Evolutionary conservation across 179 eudicot genomes (phyloP), one percentile per base, ranked within the genome.

Genomic region (Silene vulgaris): DNA sequence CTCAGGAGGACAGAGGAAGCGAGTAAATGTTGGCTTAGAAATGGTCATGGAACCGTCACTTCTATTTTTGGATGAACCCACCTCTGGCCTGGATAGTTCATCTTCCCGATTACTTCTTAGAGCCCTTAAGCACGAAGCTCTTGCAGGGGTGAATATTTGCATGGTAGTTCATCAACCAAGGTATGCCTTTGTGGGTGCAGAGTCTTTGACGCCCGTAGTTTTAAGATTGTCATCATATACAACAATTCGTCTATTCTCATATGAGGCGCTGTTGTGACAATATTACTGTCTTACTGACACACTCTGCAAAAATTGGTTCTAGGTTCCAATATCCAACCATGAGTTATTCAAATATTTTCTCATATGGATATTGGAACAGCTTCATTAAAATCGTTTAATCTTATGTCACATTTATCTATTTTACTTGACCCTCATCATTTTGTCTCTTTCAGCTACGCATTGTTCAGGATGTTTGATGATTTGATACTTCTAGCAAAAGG

Each of bases 121-220:
- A 87, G 98, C 98, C 69, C 90, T 93, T 75, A 90, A 92, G 37
- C 91, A 90, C 71, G 98, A 93, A 85, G 96, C 97, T 73, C 79
- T 81, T 54, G 95, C 88, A 73, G 98, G 95, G 29, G 98, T 93
- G 23, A 93, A 93, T 74, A 82, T 93, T 64, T 87, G 87, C 86
- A 92, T 92, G 97, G 97, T 92, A 76, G 87, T 92, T 85, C 97
- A 92, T 84, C 97, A 93, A 72, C 98, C 98, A 28, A 93, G 97
- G 96, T 92, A 82, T 80, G 23, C 40, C 5, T 14, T 60, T 60
- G 23, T 13, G 19, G 91, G 66, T 96, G 91, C 32, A 92, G 96
- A 91, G 57, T 52, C 5, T 52, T 52, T 16, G 89, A 82, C 78
- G 17, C 13, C 65, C n/a, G 13, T 50, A 12, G 14, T 50, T 9